These are phyloP conservation scores for Blastocystis sp. DNA, from an alignment of 352 stramenopile species.

Conservation along the genomic window DNA sequence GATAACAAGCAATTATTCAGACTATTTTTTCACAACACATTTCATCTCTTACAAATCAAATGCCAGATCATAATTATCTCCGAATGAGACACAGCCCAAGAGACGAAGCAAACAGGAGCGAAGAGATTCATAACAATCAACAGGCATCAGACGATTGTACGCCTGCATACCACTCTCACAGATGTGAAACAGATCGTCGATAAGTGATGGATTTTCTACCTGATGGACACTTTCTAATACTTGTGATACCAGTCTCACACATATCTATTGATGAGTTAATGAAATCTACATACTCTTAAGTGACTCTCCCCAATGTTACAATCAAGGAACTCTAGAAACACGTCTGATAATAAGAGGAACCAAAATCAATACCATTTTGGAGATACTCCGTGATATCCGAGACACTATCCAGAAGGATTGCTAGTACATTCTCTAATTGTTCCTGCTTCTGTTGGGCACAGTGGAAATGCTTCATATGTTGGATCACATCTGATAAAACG, in stretches of 20 bases:
- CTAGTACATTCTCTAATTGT: neutral
- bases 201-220: neutral
- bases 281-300: neutral
- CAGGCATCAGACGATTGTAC: neutral
- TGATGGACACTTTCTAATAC: neutral
- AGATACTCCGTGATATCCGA: slow-evolving; percentile 15
- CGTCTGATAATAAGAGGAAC: neutral
- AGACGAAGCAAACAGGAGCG: neutral
- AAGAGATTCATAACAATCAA: neutral
- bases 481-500: neutral
- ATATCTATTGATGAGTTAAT: neutral
- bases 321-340: slow-evolving; percentile 31
- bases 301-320: neutral
- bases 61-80: neutral
- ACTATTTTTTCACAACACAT: neutral
- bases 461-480: neutral
- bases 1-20: neutral
- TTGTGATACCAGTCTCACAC: neutral
- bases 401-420: neutral
- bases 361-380: neutral
- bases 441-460: neutral
- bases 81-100: neutral
- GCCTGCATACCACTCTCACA: neutral
- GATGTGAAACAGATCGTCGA: neutral
- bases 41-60: neutral